Evolutionary conservation across 345 rosid species (phyloP), one percentile per base, ranked within the genome.

Genomic region (Salix purpurea): DNA sequence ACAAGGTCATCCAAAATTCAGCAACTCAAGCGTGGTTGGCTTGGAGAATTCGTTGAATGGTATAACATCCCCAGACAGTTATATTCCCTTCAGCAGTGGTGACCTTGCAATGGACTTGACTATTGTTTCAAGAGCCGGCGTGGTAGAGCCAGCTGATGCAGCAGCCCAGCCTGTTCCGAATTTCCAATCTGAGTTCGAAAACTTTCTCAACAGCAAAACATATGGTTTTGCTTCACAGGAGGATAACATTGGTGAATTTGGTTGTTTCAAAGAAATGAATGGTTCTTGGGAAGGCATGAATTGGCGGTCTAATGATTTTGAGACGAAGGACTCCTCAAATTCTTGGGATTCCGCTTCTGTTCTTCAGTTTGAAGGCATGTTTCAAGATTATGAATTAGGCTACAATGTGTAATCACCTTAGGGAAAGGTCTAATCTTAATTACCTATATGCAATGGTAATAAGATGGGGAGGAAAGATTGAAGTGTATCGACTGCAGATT

Each of bases 251-350:
- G 70, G 78, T 2, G 88, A 92, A 40, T 79, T 90, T 75, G 90
- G 88, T 75, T 82, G 88, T 78, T 84, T 89, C 74, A 90, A 86
- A n/a, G 85, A 84, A 15, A 74, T 81, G 76, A 86, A 85, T 71
- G 84, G 80, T 66, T 72, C 86, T 1, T 85, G 83, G 73, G 88
- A 85, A 52, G 79, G 82, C 83, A 74, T 90, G 21, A 39, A 80
- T 64, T 90, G 93, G 94, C 90, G 98, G 97, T 82, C 90, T 10
- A 88, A 71, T 81, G 91, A 84, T 44, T 78, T 87, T 30, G 96
- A 88, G 83, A 82, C 86, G 67, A 90, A 87, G 40, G 79, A 85
- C 40, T 83, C 94, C 50, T 81, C 94, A 1, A 86, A 84, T 80
- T 87, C 94, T 2, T 94, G 97, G 97, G 93, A 86, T 65, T 88